Evolutionary conservation across 164 flowering plant species (phyloP).

Genomic region (Stephania yunnanensis): DNA sequence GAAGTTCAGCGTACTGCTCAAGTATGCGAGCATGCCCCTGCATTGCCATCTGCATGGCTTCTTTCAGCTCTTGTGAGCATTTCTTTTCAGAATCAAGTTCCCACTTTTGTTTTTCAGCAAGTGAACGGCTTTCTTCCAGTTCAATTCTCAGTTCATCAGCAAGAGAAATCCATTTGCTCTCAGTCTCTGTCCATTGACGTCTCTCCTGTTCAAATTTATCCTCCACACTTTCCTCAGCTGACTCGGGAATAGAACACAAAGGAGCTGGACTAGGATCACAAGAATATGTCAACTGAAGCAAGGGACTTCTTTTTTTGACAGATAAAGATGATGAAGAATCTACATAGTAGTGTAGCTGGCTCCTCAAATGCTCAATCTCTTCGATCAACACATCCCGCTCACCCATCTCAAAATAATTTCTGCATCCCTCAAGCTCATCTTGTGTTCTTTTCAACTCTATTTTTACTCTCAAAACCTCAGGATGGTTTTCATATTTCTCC

Average conservation of each 20-base stretch:
- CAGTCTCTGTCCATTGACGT: slow-evolving; percentile 65
- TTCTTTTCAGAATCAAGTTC: slow-evolving; percentile 77
- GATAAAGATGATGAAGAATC: slow-evolving; percentile 46
- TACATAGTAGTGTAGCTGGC: slow-evolving; percentile 69
- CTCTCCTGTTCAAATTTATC: slow-evolving; percentile 75
- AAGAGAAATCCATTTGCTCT: slow-evolving; percentile 86
- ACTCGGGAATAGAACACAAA: slow-evolving; percentile 40
- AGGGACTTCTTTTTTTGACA: slow-evolving; percentile 37
- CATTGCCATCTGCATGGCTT: slow-evolving; percentile 96
- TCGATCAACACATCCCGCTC: slow-evolving; percentile 90
- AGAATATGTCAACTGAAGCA: slow-evolving; percentile 52
- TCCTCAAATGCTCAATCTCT: slow-evolving; percentile 81
- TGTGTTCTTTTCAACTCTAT: slow-evolving; percentile 72
- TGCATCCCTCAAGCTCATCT: slow-evolving; percentile 66
- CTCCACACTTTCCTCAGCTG: slow-evolving; percentile 39
- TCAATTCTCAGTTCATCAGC: slow-evolving; percentile 72
- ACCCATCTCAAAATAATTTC: slow-evolving; percentile 74
- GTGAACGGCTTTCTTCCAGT: slow-evolving; percentile 53
- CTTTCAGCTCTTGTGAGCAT: slow-evolving; percentile 84
- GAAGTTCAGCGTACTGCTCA: slow-evolving; percentile 94
- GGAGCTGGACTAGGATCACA: slow-evolving; percentile 43
- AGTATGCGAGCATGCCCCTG: slow-evolving; percentile 95
- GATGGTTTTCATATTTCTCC: slow-evolving; percentile 85
- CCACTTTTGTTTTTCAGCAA: slow-evolving; percentile 48
- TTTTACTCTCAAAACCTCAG: slow-evolving; percentile 58